Percentiles rank a stretch among this genome's conserved stretches.
Evolutionary conservation across 176 grass and related monocot genomes (phyloP).

Genomic region (Pontederia crassipes): DNA sequence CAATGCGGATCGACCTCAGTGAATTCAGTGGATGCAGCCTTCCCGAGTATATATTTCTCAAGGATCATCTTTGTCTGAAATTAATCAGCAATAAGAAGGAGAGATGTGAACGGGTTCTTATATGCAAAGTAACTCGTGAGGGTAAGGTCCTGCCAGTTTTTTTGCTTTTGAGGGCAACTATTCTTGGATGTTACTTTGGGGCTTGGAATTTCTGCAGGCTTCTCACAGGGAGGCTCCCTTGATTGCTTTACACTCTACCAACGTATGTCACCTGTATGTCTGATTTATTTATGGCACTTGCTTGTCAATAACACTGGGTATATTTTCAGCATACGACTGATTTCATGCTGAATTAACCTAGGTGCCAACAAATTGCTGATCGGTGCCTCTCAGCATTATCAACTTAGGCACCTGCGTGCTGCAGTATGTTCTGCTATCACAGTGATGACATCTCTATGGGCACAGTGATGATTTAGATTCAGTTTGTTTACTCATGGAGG

Average conservation of each 20-base stretch:
- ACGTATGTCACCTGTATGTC: background rate
- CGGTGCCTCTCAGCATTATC: no score
- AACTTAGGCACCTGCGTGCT: no score
- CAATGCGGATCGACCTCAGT: conserved; percentile 39
- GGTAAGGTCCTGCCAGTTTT: background rate
- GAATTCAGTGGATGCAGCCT: conserved; percentile 6
- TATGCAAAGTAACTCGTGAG: background rate
- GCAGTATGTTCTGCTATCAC: no score
- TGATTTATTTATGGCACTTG: conserved; percentile 14
- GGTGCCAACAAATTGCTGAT: no score
- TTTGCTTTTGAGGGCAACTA: conserved; percentile 15
- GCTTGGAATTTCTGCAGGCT: background rate
- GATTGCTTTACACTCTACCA: conserved; percentile 23
- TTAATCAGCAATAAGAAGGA: background rate
- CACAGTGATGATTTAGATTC: no score
- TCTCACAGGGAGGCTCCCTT: conserved; percentile 21
- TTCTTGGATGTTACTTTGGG: conserved; percentile 22
- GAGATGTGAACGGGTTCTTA: background rate
- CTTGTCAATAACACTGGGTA: background rate
- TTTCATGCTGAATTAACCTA: no score
- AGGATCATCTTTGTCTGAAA: background rate
- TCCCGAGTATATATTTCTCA: conserved; percentile 21
- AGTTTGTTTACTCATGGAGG: no score
- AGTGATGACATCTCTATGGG: no score
- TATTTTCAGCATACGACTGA: background rate